Percentiles rank a stretch among this genome's conserved stretches.
phyloP scores from a whole-genome alignment of 2,329 filamentous ascomycete genomes.

The Whalleya microplaca region DNA sequence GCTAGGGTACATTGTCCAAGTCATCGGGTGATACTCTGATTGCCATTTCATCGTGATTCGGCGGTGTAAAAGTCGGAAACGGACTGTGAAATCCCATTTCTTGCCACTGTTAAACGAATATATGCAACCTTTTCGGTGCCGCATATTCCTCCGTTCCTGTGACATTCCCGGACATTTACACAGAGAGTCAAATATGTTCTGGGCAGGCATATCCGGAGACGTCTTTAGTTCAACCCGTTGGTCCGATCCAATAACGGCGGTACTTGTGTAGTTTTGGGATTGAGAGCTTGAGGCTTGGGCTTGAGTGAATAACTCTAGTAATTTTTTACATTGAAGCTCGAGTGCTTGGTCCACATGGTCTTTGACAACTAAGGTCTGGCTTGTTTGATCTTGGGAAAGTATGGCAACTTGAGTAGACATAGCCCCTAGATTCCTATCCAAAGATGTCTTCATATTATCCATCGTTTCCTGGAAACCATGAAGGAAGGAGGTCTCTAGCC shows the following conservation, averaged over 20 bases:
- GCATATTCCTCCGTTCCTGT: neutral
- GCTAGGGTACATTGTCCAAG: slow-evolving; percentile 9
- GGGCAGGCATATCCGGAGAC: neutral
- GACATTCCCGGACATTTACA: slow-evolving; percentile 3
- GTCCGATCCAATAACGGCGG: neutral
- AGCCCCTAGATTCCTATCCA: neutral
- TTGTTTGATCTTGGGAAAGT: neutral
- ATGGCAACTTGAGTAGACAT: neutral
- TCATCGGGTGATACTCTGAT: slow-evolving; percentile 4
- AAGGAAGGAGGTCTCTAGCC: slow-evolving; percentile 3
- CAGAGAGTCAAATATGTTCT: slow-evolving; percentile 1
- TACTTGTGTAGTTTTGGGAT: neutral
- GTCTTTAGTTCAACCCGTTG: neutral
- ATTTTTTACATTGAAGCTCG: neutral
- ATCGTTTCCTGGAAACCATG: neutral
- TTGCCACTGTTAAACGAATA: neutral
- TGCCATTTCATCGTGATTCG: neutral
- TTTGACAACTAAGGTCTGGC: neutral
- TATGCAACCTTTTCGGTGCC: slow-evolving; percentile 10
- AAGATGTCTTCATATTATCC: neutral
- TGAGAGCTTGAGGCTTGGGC: neutral
- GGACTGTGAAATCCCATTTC: neutral
- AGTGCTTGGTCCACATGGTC: neutral
- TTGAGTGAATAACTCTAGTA: neutral
- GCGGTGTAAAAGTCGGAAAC: neutral